Percentiles rank a stretch among this genome's conserved stretches.
Evolutionary conservation across 768 basidiomycete species (phyloP).

Genomic region (Agaricus subrufescens): DNA sequence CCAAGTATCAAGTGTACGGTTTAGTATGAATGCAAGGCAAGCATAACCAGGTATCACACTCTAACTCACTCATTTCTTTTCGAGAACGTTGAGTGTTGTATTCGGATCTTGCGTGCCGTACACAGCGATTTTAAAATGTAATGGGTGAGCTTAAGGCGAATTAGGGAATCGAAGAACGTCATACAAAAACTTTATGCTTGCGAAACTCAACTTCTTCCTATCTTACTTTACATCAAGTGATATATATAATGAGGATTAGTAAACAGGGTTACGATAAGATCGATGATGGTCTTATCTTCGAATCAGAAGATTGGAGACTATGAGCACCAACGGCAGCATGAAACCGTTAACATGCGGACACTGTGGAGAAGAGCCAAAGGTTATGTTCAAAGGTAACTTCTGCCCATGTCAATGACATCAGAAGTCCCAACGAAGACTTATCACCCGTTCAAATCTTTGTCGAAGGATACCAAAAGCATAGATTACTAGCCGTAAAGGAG

Average conservation of each 20-base stretch:
- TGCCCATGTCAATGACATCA: constrained; percentile 47
- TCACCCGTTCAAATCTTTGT: constrained; percentile 59
- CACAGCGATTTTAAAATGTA: constrained; percentile 51
- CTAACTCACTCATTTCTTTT: constrained; percentile 48
- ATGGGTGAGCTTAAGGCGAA: constrained; percentile 3
- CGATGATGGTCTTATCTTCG: constrained; percentile 53
- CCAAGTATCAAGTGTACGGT: too few species aligned
- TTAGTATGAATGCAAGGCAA: too few species aligned
- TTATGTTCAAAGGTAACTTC: background rate
- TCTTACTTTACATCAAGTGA: too few species aligned
- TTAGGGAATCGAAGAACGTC: constrained; percentile 18
- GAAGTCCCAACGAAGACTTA: constrained; percentile 56
- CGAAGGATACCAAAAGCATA: too few species aligned
- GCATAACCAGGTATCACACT: too few species aligned
- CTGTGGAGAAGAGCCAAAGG: too few species aligned
- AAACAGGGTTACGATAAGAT: constrained; percentile 44
- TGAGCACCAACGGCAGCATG: constrained; percentile 62
- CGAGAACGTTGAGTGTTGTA: constrained; percentile 66
- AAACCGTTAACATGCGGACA: constrained; percentile 32
- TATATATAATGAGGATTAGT: too few species aligned
- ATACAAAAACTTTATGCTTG: constrained; percentile 70
- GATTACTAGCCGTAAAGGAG: too few species aligned
- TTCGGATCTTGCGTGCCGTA: constrained; percentile 73
- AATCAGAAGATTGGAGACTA: constrained; percentile 70
- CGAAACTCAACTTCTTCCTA: constrained; percentile 66